Evolutionary conservation across 1,139 yeast genomes (phyloP).

Genomic region (Candida smagusa): DNA sequence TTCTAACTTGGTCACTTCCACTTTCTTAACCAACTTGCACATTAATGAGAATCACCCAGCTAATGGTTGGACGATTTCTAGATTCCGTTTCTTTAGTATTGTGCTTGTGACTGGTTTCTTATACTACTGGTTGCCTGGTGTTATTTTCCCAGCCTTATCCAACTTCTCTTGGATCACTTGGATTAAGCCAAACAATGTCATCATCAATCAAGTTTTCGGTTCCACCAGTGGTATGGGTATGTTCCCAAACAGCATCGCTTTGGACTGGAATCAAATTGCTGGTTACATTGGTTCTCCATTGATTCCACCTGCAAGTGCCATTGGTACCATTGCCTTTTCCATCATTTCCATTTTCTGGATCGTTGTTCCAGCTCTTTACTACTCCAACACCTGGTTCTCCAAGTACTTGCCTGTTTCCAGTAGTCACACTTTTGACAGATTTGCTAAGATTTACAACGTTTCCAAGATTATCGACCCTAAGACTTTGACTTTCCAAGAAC

Average conservation of each 20-base stretch:
- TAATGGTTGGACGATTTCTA: conserved; percentile 39
- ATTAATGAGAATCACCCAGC: conserved; percentile 55
- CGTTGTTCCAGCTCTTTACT: conserved; percentile 39
- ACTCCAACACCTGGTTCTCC: conserved; percentile 49
- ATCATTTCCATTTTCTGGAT: conserved; percentile 38
- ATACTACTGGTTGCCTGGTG: conserved; percentile 46
- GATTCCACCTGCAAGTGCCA: conserved; percentile 61
- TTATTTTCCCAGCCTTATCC: conserved; percentile 20
- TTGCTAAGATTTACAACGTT: conserved; percentile 42
- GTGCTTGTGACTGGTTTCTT: conserved; percentile 26
- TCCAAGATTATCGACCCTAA: conserved; percentile 18
- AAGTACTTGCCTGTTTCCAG: conserved; percentile 49
- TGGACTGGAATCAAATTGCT: conserved; percentile 45
- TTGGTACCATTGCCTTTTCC: conserved; percentile 42
- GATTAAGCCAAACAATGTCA: conserved; percentile 37
- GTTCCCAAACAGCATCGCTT: conserved; percentile 46
- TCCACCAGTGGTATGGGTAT: conserved; percentile 59
- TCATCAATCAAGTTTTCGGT: conserved; percentile 62
- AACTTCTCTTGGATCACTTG: conserved; percentile 30
- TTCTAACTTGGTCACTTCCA: conserved; percentile 42
- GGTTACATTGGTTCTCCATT: conserved; percentile 65
- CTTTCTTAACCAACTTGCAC: conserved; percentile 58
- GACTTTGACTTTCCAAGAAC: conserved; percentile 15
- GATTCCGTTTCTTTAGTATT: conserved; percentile 29
- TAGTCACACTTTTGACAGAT: conserved; percentile 41